phyloP scores from a whole-genome alignment of 164 flowering plant species.

The Chimonanthus salicifolius region DNA sequence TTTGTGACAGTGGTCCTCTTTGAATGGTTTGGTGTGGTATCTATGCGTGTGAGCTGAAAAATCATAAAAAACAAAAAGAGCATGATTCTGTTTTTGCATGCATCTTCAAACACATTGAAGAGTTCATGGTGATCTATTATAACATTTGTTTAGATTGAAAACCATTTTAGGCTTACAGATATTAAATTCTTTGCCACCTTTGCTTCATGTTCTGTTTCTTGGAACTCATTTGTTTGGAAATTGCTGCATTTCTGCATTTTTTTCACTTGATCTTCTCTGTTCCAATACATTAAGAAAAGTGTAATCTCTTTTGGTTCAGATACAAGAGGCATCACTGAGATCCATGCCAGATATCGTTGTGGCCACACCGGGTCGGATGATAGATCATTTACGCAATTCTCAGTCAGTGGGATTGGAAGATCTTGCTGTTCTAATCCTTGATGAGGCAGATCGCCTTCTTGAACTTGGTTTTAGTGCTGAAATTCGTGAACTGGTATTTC shows the following conservation, averaged over 20 bases:
- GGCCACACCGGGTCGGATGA: constrained; percentile 97
- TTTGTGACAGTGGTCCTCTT: no score
- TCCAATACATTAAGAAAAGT: neutral
- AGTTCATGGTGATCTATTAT: no score
- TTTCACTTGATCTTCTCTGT: neutral
- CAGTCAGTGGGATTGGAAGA: constrained; percentile 92
- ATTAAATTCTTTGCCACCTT: neutral
- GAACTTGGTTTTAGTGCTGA: constrained; percentile 93
- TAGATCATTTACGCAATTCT: constrained; percentile 91
- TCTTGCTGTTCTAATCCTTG: constrained; percentile 91
- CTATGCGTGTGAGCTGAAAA: no score
- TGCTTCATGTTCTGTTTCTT: constrained; percentile 3
- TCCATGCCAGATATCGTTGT: constrained; percentile 95
- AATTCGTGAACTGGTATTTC: constrained; percentile 71
- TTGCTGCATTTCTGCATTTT: neutral
- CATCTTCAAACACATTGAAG: no score
- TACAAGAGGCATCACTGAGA: constrained; percentile 82
- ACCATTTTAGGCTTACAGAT: no score
- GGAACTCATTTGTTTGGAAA: neutral
- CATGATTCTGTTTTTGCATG: no score
- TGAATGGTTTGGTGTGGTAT: no score
- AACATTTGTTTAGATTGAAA: no score
- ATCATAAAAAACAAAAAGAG: no score
- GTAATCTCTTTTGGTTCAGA: constrained; percentile 32
- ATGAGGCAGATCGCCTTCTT: constrained; percentile 97